A percentile compares a stretch with the other conserved stretches of the same genome.
Evolutionary conservation across 768 basidiomycete genomes (phyloP).

Genomic region (Lactarius hengduanensis): DNA sequence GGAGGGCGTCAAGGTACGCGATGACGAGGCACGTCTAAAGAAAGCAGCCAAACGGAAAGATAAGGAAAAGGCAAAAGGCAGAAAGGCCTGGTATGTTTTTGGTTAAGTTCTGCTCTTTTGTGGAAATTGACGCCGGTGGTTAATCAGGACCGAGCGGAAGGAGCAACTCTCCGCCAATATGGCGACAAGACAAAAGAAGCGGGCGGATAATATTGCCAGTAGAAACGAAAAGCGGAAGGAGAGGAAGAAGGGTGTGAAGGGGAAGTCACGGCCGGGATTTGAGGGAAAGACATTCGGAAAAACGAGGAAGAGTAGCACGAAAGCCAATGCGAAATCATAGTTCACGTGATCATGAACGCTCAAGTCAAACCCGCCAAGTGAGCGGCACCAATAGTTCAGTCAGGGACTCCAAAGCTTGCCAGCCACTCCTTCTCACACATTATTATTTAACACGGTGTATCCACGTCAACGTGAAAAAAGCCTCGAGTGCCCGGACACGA

Average conservation of each 20-base stretch:
- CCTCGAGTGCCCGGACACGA: neutral
- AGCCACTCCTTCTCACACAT: neutral
- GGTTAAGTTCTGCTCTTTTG: constrained; percentile 8
- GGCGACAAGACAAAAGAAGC: constrained; percentile 88
- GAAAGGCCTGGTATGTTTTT: constrained; percentile 76
- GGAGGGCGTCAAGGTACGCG: constrained; percentile 88
- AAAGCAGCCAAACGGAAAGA: constrained; percentile 93
- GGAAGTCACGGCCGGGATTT: constrained; percentile 76
- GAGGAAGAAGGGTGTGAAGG: constrained; percentile 52
- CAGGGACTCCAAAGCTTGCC: neutral
- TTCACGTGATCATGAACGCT: constrained; percentile 13
- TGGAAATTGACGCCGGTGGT: constrained; percentile 6
- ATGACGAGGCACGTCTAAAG: constrained; percentile 81
- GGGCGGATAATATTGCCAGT: constrained; percentile 85
- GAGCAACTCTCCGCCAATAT: constrained; percentile 69
- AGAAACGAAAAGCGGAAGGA: constrained; percentile 74
- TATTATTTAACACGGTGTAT: neutral
- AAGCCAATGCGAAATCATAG: neutral
- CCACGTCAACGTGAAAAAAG: neutral
- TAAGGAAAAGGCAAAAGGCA: constrained; percentile 82
- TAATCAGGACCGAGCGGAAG: constrained; percentile 79
- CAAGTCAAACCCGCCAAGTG: neutral
- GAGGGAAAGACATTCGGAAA: constrained; percentile 82
- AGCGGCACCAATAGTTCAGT: neutral
- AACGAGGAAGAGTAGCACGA: constrained; percentile 36